Evolutionary conservation across 192 early-diverging fungal species (phyloP).

Genomic region (Phlyctochytrium arcticum): DNA sequence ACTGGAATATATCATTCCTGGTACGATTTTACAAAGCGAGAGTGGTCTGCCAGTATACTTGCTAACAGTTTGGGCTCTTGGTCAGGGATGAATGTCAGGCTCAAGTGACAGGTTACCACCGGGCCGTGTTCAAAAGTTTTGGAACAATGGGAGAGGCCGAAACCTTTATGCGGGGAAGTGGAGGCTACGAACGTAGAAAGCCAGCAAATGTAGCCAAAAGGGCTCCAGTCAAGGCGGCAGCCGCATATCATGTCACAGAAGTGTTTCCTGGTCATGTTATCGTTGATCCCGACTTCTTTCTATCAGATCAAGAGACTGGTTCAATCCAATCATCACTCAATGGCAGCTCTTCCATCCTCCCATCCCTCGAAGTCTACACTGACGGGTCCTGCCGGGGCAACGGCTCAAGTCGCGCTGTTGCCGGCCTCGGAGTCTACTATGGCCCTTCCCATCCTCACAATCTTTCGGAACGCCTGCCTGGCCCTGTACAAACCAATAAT

Average conservation of each 20-base stretch:
- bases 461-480: constrained; percentile 31
- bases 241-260: background rate
- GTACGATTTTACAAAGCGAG: background rate
- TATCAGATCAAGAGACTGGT: background rate
- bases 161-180: constrained; percentile 31
- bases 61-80: background rate
- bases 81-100: constrained; percentile 62
- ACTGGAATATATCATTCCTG: constrained; percentile 16
- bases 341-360: background rate
- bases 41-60: background rate
- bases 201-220: background rate
- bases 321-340: background rate
- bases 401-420: constrained; percentile 58
- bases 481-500: constrained; percentile 44
- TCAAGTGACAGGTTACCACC: constrained; percentile 44
- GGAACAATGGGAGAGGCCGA: constrained; percentile 47
- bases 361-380: constrained; percentile 55
- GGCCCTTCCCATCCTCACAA: constrained; percentile 62
- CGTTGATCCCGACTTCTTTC: background rate
- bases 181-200: background rate
- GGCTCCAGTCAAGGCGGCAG: background rate
- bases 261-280: background rate
- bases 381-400: constrained; percentile 78
- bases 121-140: constrained; percentile 66
- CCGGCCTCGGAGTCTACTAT: constrained; percentile 86